Percentiles rank a stretch among this genome's conserved stretches.
Conservation (phyloP, 2,329 filamentous ascomycete genomes). For the Dactylellina parvicollis region DNA sequence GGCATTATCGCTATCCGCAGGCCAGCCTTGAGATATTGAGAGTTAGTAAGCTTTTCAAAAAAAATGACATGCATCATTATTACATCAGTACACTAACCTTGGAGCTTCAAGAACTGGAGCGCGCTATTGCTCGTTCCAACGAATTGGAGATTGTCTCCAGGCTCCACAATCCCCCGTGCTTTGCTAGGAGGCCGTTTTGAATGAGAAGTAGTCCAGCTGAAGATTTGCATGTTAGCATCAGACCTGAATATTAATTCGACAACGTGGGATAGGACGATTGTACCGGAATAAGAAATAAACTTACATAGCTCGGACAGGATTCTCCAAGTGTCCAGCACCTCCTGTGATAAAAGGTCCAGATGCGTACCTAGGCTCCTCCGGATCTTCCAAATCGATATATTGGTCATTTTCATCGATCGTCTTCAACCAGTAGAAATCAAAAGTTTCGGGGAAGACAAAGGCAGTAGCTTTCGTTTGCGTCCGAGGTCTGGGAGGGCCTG, state of each 20-base stretch:
- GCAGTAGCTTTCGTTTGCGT: background rate
- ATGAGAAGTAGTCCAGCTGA: slow-evolving; percentile 10
- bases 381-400: slow-evolving; percentile 5
- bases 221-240: too few species aligned
- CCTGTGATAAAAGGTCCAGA: background rate
- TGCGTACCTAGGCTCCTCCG: background rate
- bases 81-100: background rate
- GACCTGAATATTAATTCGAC: too few species aligned
- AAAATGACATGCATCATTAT: background rate
- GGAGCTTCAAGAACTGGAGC: background rate
- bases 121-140: background rate
- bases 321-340: slow-evolving; percentile 3
- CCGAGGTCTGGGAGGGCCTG: background rate
- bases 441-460: background rate
- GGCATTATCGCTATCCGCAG: background rate
- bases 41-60: background rate
- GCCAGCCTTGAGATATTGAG: background rate
- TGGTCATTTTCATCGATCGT: background rate
- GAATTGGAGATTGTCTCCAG: slow-evolving; percentile 9
- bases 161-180: background rate
- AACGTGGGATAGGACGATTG: too few species aligned
- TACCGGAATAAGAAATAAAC: too few species aligned
- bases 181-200: background rate
- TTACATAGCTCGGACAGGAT: slow-evolving; percentile 8
- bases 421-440: slow-evolving; percentile 1